Conservation (phyloP, 495 filamentous ascomycete genomes). For the Hypomontagnella submonticulosa region DNA sequence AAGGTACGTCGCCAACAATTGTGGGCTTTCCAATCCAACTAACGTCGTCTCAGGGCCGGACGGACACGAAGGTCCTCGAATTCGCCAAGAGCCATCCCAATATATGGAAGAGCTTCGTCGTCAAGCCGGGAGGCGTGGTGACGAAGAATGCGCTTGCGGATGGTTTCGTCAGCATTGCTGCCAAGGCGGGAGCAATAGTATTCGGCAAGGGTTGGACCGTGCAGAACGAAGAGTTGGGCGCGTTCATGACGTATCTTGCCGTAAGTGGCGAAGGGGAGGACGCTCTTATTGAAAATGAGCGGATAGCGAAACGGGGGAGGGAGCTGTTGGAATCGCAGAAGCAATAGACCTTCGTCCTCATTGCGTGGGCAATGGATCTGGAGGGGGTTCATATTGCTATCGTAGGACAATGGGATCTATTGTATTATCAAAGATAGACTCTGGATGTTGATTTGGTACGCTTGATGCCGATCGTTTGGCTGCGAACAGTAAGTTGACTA, state of each 20-base stretch:
- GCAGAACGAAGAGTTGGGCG: constrained; percentile 18
- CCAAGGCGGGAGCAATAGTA: background rate
- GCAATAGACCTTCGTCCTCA: no score
- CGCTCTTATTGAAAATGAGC: constrained; percentile 22
- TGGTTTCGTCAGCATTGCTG: background rate
- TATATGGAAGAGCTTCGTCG: constrained; percentile 19
- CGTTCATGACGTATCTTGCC: constrained; percentile 31
- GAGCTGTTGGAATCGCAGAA: constrained; percentile 22
- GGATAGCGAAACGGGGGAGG: constrained; percentile 23
- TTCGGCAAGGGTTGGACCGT: constrained; percentile 25
- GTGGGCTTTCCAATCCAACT: constrained; percentile 4
- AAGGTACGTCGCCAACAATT: constrained; percentile 26
- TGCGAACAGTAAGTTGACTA: constrained; percentile 4
- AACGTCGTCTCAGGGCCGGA: constrained; percentile 12
- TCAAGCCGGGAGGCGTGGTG: constrained; percentile 24
- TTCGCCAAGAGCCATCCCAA: constrained; percentile 16
- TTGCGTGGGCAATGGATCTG: no score
- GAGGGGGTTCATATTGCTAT: no score
- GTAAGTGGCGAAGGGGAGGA: constrained; percentile 25
- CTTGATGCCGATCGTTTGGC: background rate
- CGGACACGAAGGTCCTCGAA: constrained; percentile 18
- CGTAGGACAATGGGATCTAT: background rate
- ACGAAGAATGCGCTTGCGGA: background rate
- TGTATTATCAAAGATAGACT: constrained; percentile 1
- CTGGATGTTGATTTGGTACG: background rate